Conservation (phyloP, 768 basidiomycete genomes). For the Trametes elegans region DNA sequence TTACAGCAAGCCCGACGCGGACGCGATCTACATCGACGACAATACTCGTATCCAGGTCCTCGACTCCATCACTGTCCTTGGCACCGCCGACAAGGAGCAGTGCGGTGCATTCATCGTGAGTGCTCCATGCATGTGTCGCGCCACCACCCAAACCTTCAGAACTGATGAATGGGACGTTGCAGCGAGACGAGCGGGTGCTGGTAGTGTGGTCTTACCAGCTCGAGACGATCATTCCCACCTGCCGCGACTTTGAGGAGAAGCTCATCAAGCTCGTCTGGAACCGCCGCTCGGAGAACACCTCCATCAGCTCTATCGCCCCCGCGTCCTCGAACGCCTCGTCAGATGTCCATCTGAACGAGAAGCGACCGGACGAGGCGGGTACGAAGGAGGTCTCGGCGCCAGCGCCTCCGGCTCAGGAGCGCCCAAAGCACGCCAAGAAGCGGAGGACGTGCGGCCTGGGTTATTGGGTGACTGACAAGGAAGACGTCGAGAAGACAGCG, state of each 20-base stretch:
- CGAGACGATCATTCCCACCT: conserved; percentile 72
- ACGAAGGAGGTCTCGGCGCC: conserved; percentile 22
- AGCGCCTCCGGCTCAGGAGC: conserved; percentile 8
- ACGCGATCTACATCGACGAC: conserved; percentile 65
- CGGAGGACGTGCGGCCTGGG: conserved; percentile 26
- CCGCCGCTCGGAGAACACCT: conserved; percentile 42
- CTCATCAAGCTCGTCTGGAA: conserved; percentile 82
- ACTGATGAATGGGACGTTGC: background rate
- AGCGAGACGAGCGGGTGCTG: conserved; percentile 83
- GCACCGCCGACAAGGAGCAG: conserved; percentile 85
- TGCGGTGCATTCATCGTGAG: conserved; percentile 84
- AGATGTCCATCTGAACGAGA: conserved; percentile 54
- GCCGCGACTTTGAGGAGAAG: conserved; percentile 69
- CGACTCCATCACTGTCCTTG: conserved; percentile 63
- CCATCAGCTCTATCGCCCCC: conserved; percentile 29
- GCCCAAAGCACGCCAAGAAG: conserved; percentile 13
- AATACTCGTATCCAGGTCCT: conserved; percentile 88
- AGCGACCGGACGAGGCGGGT: conserved; percentile 27
- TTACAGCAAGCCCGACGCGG: conserved; percentile 54
- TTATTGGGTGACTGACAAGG: conserved; percentile 29
- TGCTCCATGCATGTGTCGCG: conserved; percentile 8
- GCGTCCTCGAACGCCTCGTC: conserved; percentile 43
- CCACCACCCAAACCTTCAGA: no score
- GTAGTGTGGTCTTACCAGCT: conserved; percentile 85
- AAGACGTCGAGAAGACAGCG: conserved; percentile 53